Conservation (phyloP, 352 stramenopile genomes). For the Thalassiosira hispida region DNA sequence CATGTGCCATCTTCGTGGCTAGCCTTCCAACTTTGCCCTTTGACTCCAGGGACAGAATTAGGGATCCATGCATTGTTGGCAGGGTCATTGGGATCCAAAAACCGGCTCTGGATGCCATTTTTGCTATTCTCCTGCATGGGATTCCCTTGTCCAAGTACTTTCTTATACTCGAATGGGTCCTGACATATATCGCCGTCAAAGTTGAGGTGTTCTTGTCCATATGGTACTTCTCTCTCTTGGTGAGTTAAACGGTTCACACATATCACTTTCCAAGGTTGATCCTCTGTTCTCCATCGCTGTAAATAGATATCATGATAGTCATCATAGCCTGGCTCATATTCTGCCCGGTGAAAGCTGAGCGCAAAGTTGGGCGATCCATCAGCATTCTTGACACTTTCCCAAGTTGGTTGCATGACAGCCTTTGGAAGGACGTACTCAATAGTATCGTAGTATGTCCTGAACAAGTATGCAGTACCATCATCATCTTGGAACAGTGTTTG, state of each 20-base stretch:
- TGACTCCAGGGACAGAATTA: constrained; percentile 88
- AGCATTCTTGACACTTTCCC: constrained; percentile 92
- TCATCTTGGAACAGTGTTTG: constrained; percentile 88
- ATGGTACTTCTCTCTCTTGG: constrained; percentile 61
- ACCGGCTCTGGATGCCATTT: constrained; percentile 87
- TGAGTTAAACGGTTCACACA: constrained; percentile 84
- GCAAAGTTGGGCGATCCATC: constrained; percentile 87
- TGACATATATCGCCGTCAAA: constrained; percentile 65
- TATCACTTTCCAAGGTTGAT: constrained; percentile 90
- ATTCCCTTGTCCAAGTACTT: constrained; percentile 78
- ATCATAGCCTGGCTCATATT: constrained; percentile 94
- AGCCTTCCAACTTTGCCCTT: constrained; percentile 91
- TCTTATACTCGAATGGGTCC: constrained; percentile 69
- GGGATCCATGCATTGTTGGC: constrained; percentile 90
- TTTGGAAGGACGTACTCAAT: constrained; percentile 94
- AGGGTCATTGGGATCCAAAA: constrained; percentile 91
- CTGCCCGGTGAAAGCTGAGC: constrained; percentile 95
- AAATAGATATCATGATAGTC: constrained; percentile 97
- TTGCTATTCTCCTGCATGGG: constrained; percentile 57
- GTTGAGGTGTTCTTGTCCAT: constrained; percentile 58
- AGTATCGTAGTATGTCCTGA: constrained; percentile 94
- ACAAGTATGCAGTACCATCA: constrained; percentile 86
- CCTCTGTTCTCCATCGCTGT: constrained; percentile 94
- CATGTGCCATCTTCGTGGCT: constrained; percentile 93
- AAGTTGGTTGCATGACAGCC: constrained; percentile 96